Evolutionary conservation across 768 basidiomycete species (phyloP), one percentile per base, ranked within the genome.

Genomic region (Pleurotus sapidus): DNA sequence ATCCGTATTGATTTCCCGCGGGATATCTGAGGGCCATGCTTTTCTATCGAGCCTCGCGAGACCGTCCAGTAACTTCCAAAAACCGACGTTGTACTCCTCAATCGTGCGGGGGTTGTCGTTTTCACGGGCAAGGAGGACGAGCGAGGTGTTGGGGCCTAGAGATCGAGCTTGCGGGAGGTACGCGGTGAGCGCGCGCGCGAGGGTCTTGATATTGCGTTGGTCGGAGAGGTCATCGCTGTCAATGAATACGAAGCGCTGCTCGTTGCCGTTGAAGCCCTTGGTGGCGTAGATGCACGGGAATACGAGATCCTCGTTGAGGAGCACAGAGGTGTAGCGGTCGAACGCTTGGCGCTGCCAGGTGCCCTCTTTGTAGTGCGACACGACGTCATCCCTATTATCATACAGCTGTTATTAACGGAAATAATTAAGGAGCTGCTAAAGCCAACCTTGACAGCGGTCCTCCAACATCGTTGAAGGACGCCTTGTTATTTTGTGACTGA

Each of bases 241-340:
- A 34, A 64, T 61, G 49, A 64, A 64, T 9, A 59, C 55, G 30
- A 57, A 64, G 17, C 62, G 62, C 30, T 64, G 63, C 30, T 64
- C 62, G 40, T 64, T 60, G 42, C 57, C 59, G 51, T 64, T 64
- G 55, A 61, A 64, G 34, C 63, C 63, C 49, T 64, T 64, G 17
- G 63, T 64, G 3, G 63, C 63, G 47, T 64, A 64, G 49, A 64
- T 64, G 51, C 63, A 64, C 17, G 63, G 63, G 58, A 64, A 64
- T 38, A 63, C 39, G 37, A 64, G 57, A 12, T 64, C 63, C 42
- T 64, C 63, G 38, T 64, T 60, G 34, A 59, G 48, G 11, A 64
- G 60, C 37, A 64, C 60, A 1, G 56, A 53, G 23, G 54, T 59
- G 37, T 63, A 64, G 25, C 61, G 57, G 30, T 64, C 63, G 30